Evolutionary conservation across 2,329 filamentous ascomycete genomes (phyloP), one percentile per base, ranked within the genome.

Genomic region (Mollisia scopiformis): DNA sequence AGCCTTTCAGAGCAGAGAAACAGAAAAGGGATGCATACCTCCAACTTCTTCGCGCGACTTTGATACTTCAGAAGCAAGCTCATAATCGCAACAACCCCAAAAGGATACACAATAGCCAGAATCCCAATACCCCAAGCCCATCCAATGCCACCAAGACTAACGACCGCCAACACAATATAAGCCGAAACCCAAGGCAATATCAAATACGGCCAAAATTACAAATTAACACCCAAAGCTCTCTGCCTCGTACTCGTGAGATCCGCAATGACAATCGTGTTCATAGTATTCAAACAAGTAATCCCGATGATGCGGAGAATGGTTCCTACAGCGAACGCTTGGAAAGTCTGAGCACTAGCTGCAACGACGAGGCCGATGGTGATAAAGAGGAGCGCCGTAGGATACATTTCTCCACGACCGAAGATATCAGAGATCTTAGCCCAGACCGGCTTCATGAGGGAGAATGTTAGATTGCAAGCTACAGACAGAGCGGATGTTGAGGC

Each of bases 111-210:
- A 23, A 49, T 49, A 49, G 46, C 46, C 23, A 49, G 16, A 27
- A 49, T 49, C 13, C 46, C 46, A 23, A 49, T 49, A 21, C 46
- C 46, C 46, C 46, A 49, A 13, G 46, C 46, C 46, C 46, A 49
- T 4, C 46, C 46, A 27, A 49, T 49, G 27, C 46, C 46, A 27
- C 46, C 46, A 13, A 23, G 46, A 49, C 46, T 49, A 13, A 21
- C 46, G 6, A 49, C 46, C 21, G 46, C 46, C n/a, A 23, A 49
- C 6, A 49, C 23, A 14, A 49, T 49, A 27, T 49, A 49, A 21
- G 46, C 46, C 21, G 46, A 49, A 21, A 13, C 6, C 46, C 46
- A 49, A 25, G 46, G 46, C 46, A 49, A 27, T n/a, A 49, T 49
- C n/a, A 49, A 27, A 49, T 49, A 49, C 19, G 46, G 46, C 46